phyloP scores from a whole-genome alignment of 345 rosid species.

The Clarkia xantiana region DNA sequence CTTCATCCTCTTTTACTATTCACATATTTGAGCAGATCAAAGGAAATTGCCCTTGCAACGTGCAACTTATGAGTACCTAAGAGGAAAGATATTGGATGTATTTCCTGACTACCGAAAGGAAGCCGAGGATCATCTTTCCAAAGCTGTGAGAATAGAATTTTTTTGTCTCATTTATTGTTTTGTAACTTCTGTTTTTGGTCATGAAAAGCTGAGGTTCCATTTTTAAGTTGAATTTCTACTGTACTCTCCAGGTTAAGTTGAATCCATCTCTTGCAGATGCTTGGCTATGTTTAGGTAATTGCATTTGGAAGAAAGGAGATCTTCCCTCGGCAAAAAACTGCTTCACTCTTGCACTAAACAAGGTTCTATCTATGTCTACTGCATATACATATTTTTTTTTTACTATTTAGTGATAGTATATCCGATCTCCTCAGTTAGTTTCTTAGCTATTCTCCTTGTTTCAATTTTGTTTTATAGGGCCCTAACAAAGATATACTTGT shows the following conservation, averaged over 20 bases:
- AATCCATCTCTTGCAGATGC: slow-evolving; percentile 72
- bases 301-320: slow-evolving; percentile 82
- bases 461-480: slow-evolving; percentile 26
- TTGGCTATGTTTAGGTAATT: slow-evolving; percentile 55
- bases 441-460: background rate
- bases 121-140: slow-evolving; percentile 72
- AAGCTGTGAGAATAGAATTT: slow-evolving; percentile 30
- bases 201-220: slow-evolving; percentile 3
- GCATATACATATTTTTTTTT: background rate
- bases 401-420: background rate
- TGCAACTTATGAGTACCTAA: slow-evolving; percentile 38
- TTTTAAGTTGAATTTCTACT: slow-evolving; percentile 8
- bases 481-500: slow-evolving; percentile 55
- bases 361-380: slow-evolving; percentile 19
- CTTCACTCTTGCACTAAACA: slow-evolving; percentile 56
- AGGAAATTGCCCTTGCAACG: slow-evolving; percentile 41
- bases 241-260: slow-evolving; percentile 47
- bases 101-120: slow-evolving; percentile 57
- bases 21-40: slow-evolving; percentile 20
- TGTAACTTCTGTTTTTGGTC: background rate
- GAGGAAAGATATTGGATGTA: slow-evolving; percentile 55
- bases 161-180: slow-evolving; percentile 5
- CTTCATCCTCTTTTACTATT: background rate
- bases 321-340: slow-evolving; percentile 49
- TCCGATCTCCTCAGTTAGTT: background rate